Conservation (phyloP, 331 rosid genomes). For the Quercus phellos region DNA sequence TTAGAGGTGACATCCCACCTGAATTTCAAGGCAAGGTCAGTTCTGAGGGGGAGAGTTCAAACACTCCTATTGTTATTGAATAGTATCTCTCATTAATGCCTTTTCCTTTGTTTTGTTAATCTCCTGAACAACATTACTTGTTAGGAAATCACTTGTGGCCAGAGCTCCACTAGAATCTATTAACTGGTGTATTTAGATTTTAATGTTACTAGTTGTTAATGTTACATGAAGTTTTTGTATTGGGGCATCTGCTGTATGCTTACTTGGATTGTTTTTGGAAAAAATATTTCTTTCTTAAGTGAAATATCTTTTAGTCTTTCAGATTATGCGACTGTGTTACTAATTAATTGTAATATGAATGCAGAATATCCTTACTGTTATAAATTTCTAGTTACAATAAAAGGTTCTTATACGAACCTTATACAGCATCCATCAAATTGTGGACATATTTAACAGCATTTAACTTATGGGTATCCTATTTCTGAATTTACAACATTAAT, state of each 20-base stretch:
- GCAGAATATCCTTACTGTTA: no score
- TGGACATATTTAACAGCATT: no score
- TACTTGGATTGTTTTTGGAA: not conserved
- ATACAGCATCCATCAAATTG: no score
- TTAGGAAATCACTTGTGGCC: not conserved
- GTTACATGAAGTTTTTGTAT: not conserved
- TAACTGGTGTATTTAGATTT: not conserved
- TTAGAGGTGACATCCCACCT: conserved; percentile 58
- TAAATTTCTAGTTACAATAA: no score
- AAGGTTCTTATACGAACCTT: no score
- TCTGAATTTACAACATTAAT: no score
- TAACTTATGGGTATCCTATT: no score
- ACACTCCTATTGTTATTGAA: conserved; percentile 29
- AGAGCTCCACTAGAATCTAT: not conserved
- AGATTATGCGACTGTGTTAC: not conserved
- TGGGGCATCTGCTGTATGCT: not conserved
- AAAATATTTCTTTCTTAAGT: not conserved
- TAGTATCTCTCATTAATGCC: conserved; percentile 11
- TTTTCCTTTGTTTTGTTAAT: conserved; percentile 1
- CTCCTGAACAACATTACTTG: not conserved
- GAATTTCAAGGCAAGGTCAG: conserved; percentile 12
- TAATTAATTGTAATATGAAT: not conserved
- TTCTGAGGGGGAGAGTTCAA: conserved; percentile 14
- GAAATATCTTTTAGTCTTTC: not conserved
- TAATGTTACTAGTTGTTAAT: not conserved